A percentile compares a stretch with the other conserved stretches of the same genome.
Evolutionary conservation across 805 yeast genomes (phyloP).

Genomic region (Yarrowia keelungensis): DNA sequence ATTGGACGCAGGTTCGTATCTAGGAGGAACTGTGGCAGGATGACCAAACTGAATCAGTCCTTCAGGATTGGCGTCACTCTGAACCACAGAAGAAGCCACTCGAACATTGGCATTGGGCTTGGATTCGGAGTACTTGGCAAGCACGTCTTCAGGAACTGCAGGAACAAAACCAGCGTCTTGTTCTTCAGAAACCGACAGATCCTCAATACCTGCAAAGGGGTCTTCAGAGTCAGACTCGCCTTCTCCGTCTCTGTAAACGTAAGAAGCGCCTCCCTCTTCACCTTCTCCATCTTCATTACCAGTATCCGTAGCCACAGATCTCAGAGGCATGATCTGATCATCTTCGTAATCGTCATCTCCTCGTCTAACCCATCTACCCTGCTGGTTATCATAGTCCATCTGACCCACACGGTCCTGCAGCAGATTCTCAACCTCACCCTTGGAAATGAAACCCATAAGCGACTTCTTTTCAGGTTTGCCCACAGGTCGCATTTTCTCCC

Average conservation of each 20-base stretch:
- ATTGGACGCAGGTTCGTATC: slow-evolving; percentile 8
- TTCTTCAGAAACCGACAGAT: neutral
- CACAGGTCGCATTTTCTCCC: slow-evolving; percentile 19
- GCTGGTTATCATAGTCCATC: slow-evolving; percentile 18
- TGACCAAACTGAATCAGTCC: slow-evolving; percentile 5
- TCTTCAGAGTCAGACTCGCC: slow-evolving; percentile 5
- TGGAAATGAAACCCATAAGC: slow-evolving; percentile 31
- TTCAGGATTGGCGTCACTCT: slow-evolving; percentile 4
- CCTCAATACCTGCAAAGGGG: slow-evolving; percentile 16
- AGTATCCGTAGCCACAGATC: no score
- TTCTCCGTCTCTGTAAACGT: neutral
- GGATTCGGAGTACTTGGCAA: neutral
- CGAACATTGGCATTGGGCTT: slow-evolving; percentile 11
- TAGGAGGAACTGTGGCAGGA: neutral
- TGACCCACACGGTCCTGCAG: slow-evolving; percentile 23
- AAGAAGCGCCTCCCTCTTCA: neutral
- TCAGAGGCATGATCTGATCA: slow-evolving; percentile 20
- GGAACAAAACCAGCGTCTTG: neutral
- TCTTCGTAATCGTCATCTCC: neutral
- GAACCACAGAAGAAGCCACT: neutral
- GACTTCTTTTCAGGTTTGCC: neutral
- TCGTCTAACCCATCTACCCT: slow-evolving; percentile 11
- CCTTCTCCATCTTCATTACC: neutral
- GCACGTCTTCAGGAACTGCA: neutral
- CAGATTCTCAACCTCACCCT: slow-evolving; percentile 18